These are phyloP conservation scores for Nectriaceae sp. DNA, from an alignment of 2,329 filamentous ascomycete species.

Conservation along the genomic window DNA sequence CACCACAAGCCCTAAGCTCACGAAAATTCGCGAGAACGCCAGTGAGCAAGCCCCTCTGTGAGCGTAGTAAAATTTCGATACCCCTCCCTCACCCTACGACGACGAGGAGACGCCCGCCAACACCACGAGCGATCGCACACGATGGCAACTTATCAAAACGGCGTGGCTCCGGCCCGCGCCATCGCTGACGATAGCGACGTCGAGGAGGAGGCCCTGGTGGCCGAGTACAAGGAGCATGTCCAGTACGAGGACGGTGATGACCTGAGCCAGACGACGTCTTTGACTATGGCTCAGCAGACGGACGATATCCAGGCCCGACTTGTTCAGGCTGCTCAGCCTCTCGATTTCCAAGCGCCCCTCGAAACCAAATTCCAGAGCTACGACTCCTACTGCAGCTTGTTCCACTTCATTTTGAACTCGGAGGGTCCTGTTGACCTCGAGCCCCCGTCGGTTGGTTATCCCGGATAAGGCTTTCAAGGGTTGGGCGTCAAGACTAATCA, in stretches of 20 bases:
- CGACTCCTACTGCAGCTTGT: constrained; percentile 98
- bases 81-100: constrained; percentile 32
- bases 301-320: constrained; percentile 95
- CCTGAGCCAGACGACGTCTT: constrained; percentile 71
- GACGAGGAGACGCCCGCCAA: constrained; percentile 21
- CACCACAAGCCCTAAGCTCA: constrained; percentile 44
- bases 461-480: constrained; percentile 14
- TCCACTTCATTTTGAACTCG: constrained; percentile 99
- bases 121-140: constrained; percentile 33
- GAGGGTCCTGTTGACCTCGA: constrained; percentile 98
- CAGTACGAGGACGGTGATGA: constrained; percentile 88
- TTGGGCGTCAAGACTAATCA: constrained; percentile 19
- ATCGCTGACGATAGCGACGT: constrained; percentile 85
- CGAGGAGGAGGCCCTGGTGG: constrained; percentile 93
- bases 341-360: constrained; percentile 93
- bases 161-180: constrained; percentile 59
- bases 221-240: constrained; percentile 95
- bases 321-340: constrained; percentile 85
- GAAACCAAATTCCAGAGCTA: constrained; percentile 99
- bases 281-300: constrained; percentile 71
- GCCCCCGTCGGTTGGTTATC: constrained; percentile 80
- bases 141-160: constrained; percentile 66
- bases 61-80: constrained; percentile 40
- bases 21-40: constrained; percentile 37
- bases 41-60: constrained; percentile 29